Percentiles rank a stretch among this genome's conserved stretches.
These are phyloP conservation scores for Akanthomyces dipterigenus DNA, from an alignment of 2,329 filamentous ascomycete species.

Conservation along the genomic window DNA sequence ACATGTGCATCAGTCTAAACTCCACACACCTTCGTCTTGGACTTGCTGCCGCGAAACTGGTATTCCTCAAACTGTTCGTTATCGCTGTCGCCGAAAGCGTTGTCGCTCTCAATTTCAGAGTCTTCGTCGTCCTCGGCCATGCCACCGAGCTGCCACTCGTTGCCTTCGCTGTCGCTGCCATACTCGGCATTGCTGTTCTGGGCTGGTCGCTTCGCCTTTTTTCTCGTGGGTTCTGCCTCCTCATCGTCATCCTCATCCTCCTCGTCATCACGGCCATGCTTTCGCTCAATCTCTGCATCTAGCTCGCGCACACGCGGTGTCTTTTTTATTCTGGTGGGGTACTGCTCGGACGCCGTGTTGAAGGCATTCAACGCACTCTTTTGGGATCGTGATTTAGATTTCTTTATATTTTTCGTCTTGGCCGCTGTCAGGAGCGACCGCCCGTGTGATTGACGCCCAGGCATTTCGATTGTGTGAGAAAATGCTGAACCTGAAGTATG, in stretches of 20 bases:
- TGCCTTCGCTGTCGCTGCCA: constrained; percentile 78
- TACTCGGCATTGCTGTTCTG: constrained; percentile 58
- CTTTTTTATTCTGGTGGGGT: constrained; percentile 40
- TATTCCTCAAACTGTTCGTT: constrained; percentile 79
- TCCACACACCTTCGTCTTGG: constrained; percentile 16
- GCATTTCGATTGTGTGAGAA: constrained; percentile 32
- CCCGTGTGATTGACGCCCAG: constrained; percentile 53
- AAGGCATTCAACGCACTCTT: constrained; percentile 51
- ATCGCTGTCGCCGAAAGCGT: constrained; percentile 84
- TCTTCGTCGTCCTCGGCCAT: constrained; percentile 51
- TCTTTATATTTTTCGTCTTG: constrained; percentile 30
- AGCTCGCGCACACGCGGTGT: constrained; percentile 46
- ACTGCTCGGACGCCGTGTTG: constrained; percentile 47
- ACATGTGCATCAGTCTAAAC: background rate
- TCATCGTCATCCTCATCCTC: constrained; percentile 49
- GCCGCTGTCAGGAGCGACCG: constrained; percentile 38
- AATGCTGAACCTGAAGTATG: background rate
- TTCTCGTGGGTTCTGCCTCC: constrained; percentile 44
- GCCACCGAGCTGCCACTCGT: constrained; percentile 73
- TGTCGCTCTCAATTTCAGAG: constrained; percentile 60
- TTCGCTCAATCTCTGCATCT: constrained; percentile 39
- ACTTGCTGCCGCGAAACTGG: constrained; percentile 43
- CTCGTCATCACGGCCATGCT: constrained; percentile 37
- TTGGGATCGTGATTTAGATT: constrained; percentile 42
- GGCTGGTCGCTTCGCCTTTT: constrained; percentile 35